Base-by-base conservation (phyloP, 805 yeast species). In the Wickerhamomyces queroliae region DNA sequence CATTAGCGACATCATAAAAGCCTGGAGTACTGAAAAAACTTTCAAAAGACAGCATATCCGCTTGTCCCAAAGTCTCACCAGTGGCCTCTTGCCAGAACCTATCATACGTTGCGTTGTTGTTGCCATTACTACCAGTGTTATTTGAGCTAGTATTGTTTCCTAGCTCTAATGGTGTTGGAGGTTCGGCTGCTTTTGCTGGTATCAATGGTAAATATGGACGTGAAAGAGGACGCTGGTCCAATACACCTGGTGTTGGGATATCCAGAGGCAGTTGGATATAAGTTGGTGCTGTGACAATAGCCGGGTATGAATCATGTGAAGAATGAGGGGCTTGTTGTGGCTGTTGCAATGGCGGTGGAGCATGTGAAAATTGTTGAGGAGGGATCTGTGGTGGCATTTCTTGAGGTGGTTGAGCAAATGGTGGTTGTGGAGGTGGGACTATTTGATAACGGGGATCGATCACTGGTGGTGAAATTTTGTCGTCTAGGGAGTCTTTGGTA, bases 1-100 rank as follows among this genome's bases (percentile, higher is more conserved):
- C 3, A 19, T 30, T 30, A 12, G 22, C 33, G 12, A 22, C 8
- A 30, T 30, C 22, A 18, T 30, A 30, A 3, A 30, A 9, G 8
- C 33, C 33, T 30, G 33, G 33, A n/a, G 33, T 30, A 30, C 19
- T 32, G 35, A 21, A 22, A 21, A 21, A 20, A 11, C 9, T 33
- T 11, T 22, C 25, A 23, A 33, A 23, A 17, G 22, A 15, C 8
- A 21, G 13, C 6, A 19, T n/a, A 13, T 19, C 33, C 19, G 33
- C 16, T 30, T 19, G 23, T 30, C 23, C 21, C 4, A 24, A 4
- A 5, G 12, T 11, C n/a, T 13, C 13, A 19, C 13, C 17, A 10
- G 33, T 9, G 13, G 18, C 33, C 13, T 16, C 7, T 29, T 11
- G 10, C 21, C 32, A 29, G 15, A 11, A 26, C 9, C 15, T 16